Base-by-base conservation (phyloP, 441 rosid species). In the Croton laevigatus region DNA sequence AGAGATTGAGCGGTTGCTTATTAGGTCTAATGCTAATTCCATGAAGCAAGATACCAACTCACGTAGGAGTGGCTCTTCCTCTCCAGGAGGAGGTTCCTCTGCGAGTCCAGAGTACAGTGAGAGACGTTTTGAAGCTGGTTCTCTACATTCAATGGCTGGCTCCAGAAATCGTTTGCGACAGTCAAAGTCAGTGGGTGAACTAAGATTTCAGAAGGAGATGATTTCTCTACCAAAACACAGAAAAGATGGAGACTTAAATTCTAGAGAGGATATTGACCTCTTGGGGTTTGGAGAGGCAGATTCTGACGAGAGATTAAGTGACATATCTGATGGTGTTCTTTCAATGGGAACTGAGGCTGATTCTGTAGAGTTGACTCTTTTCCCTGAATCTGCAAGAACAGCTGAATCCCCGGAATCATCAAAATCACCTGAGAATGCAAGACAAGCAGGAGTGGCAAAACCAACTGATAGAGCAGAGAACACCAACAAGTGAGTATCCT, bases 261-360 rank as follows among this genome's bases (percentile, higher is more conserved):
- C 70, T 32, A 79, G 67, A 52, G 98, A 91, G 19, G 95, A 95
- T 57, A 54, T 86, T 77, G 93, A 88, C 59, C 92, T 91, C 72
- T 70, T 91, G 78, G 91, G 90, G 64, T 87, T 91, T 69, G 91
- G 79, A 36, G 90, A 86, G 77, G 98, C 74, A 61, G 89, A 89
- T 81, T 79, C 89, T 27, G 97, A 88, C 37, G 99, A 93, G 73
- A 88, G 97, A 78, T 73, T 96, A 78, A 90, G 97, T 85, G 98
- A 96, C 79, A 93, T 93, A 71, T 96, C 99, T 55, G 98, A 93
- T 71, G 81, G 93, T 32, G 89, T 77, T 78, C 96, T 96, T 78
- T 86, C 99, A 17, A 89, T 93, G 94, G 98, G 92, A 73, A 84
- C 96, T 32, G 97, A 96, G 80, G 90, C 98, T 45, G 98, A 96